These are phyloP conservation scores for Puccinellia tenuiflora DNA, from an alignment of 176 grass and related monocot genomes.

Conservation along the genomic window DNA sequence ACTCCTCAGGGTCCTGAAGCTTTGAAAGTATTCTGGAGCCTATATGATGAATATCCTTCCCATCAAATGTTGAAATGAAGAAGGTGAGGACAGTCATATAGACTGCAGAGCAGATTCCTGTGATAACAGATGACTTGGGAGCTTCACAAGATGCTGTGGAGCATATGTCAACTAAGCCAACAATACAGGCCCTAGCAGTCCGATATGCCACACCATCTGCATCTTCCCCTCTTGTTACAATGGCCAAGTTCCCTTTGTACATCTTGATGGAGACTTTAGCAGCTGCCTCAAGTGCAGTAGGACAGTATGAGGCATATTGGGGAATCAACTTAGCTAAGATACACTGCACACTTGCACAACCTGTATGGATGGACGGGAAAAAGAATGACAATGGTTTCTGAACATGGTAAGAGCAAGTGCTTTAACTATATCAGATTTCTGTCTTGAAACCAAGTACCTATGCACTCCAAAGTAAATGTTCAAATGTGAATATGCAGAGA, in stretches of 20 bases:
- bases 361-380: conserved; percentile 32
- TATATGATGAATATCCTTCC: conserved; percentile 73
- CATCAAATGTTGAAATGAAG: conserved; percentile 84
- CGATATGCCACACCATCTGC: conserved; percentile 45
- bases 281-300: conserved; percentile 84
- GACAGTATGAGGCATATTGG: conserved; percentile 75
- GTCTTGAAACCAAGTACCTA: neutral
- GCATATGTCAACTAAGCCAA: conserved; percentile 87
- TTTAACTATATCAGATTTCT: conserved; percentile 10
- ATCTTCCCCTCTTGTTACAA: conserved; percentile 57
- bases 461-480: neutral
- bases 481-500: neutral
- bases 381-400: conserved; percentile 23
- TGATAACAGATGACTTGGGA: conserved; percentile 70
- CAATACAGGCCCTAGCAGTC: conserved; percentile 67
- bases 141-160: conserved; percentile 68
- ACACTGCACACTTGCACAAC: conserved; percentile 64
- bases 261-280: conserved; percentile 87
- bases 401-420: conserved; percentile 9
- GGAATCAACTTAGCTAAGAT: conserved; percentile 83
- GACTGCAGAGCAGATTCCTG: conserved; percentile 71
- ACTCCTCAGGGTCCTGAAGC: conserved; percentile 50
- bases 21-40: conserved; percentile 38
- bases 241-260: conserved; percentile 70
- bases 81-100: conserved; percentile 66